Percentiles rank a stretch among this genome's conserved stretches.
Evolutionary conservation across 2,329 filamentous ascomycete genomes (phyloP).

Genomic region (Trichoderma atrobrunneum): DNA sequence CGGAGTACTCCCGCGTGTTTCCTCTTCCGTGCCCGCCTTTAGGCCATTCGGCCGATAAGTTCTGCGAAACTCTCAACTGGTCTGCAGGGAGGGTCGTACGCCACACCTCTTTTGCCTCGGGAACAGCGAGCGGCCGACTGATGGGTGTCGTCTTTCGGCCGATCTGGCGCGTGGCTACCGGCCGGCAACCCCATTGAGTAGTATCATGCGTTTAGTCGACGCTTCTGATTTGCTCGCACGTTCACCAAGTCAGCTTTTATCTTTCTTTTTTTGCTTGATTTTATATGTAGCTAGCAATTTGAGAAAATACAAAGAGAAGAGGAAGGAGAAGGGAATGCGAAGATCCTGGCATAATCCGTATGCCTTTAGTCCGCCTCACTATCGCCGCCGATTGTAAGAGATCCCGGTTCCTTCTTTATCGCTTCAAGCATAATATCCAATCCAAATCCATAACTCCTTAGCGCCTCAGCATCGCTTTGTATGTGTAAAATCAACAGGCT

Average conservation of each 20-base stretch:
- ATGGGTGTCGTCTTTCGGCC: background rate
- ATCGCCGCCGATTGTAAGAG: background rate
- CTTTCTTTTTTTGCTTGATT: background rate
- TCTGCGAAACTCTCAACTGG: background rate
- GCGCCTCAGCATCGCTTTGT: background rate
- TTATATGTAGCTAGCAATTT: background rate
- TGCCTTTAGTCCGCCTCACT: background rate
- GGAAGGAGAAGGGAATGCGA: background rate
- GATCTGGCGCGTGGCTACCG: background rate
- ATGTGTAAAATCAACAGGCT: background rate
- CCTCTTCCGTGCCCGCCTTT: conserved; percentile 1
- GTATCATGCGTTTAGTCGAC: background rate
- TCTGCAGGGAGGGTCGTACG: conserved; percentile 14
- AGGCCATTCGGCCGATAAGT: conserved; percentile 6
- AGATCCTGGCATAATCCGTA: background rate
- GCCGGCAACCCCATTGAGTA: background rate
- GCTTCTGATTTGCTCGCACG: background rate
- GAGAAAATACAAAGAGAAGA: background rate
- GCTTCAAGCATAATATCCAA: background rate
- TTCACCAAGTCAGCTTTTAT: background rate
- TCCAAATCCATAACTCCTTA: conserved; percentile 7
- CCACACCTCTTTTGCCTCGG: background rate
- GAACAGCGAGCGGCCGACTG: conserved; percentile 15
- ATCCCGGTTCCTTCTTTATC: background rate
- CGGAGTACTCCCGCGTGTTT: background rate